Evolutionary conservation across 2,329 filamentous ascomycete genomes (phyloP), one percentile per base, ranked within the genome.

Genomic region (Alternaria arborescens): DNA sequence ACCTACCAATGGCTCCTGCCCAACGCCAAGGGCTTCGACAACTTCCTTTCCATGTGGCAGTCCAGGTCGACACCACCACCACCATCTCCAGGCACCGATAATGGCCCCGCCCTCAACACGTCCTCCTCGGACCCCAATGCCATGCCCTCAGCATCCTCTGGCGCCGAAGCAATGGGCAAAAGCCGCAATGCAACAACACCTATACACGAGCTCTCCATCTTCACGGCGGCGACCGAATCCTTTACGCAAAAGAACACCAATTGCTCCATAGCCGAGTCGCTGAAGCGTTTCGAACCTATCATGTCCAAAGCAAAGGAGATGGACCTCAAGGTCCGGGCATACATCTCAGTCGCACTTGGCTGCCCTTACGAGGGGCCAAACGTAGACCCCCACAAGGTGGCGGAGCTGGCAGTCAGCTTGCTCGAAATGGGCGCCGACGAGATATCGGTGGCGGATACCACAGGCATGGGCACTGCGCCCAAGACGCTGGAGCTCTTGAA

Each of bases 401-500:
- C 88, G 3, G 85, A 87, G 28, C 81, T 90, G 24, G 87, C 87
- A 83, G 61, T 88, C 83, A 72, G 80, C 7, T 77, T 97, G 50
- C 83, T 97, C 1, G 91, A 94, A 73, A 91, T 94, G 83, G 94
- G 94, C 18, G 94, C 92, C 20, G 92, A 97, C 73, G 93, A 97
- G 82, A 93, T 97, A 68, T 91, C 91, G 1, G 86, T 97, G 0
- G 93, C 93, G 7, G 94, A 97, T 73, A 97, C 94, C 0, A 94
- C 93, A 0, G 94, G 94, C 18, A 93, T 96, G 86, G 94, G 93
- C 32, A 96, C 92, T 0, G 89, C 88, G n/a, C 89, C 88, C 18
- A 83, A 87, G 57, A 92, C 90, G 3, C 81, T 83, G 56, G 86
- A 87, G 57, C 81, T 93, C 47, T 82, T 93, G 59, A 84, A 84